Evolutionary conservation across 768 basidiomycete genomes (phyloP), one percentile per base, ranked within the genome.

Genomic region (Imleria badia): DNA sequence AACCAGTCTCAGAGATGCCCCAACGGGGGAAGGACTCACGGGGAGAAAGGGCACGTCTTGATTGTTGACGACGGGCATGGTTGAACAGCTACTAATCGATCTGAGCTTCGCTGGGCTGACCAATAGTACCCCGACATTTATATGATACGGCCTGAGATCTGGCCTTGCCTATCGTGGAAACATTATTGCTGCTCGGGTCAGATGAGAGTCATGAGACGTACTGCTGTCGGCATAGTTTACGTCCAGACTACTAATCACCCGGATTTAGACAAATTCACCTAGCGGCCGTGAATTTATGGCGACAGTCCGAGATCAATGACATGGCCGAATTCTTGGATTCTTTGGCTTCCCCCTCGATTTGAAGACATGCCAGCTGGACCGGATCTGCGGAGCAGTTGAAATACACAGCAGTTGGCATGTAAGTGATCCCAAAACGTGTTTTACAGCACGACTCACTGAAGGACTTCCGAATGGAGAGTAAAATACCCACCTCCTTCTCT

Each of bases 31-130:
- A 31, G 3, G 30, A 29, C 59, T 40, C n/a, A 60, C 58, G 3
- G 52, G 41, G 14, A 60, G 15, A 14, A 60, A 38, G 29, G 51
- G 38, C 3, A 60, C 36, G 36, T 60, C 45, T 31, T 54, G 52
- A 33, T 33, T 45, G n/a, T 33, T 45, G 22, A 51, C 40, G 36
- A 54, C 12, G 23, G 55, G 54, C 58, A 59, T 59, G 30, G 5
- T 45, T 6, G 31, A 50, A 26, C 9, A n/a, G 17, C 17, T 4
- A 10, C 26, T 11, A 26, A 17, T 26, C 9, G 29, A 15, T 39
- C 26, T 26, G 34, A 12, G 12, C 6, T 7, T 36, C 34, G 33
- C 35, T 13, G 6, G 22, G 17, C 17, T 1, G 11, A n/a, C 9
- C 26, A 31, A 8, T 23, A 12, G 22, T 8, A 23, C 12, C 9